These are phyloP conservation scores for Neurospora sp. DNA, from an alignment of 495 filamentous ascomycete genomes.

Conservation along the genomic window DNA sequence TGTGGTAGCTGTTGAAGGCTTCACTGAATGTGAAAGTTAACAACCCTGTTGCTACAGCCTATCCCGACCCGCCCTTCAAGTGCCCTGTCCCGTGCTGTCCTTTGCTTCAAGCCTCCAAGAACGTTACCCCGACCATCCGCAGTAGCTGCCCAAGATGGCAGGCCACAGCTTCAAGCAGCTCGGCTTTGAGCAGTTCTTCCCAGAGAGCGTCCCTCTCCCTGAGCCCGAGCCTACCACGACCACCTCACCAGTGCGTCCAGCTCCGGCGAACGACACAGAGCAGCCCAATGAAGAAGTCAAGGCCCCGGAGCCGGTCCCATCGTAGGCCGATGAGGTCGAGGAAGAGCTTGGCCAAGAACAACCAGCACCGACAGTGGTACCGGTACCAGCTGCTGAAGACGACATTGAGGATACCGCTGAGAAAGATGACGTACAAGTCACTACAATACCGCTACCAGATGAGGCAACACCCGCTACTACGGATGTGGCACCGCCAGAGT, in stretches of 20 bases:
- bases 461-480: not conserved
- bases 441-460: not conserved
- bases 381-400: not conserved
- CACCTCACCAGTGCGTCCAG: not conserved
- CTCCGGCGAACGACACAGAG: not conserved
- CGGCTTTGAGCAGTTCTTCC: not conserved
- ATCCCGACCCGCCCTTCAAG: not conserved
- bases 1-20: not conserved
- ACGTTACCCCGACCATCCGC: not conserved
- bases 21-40: not conserved
- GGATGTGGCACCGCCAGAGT: not conserved
- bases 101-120: not conserved
- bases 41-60: not conserved
- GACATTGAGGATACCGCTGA: not conserved
- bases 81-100: not conserved
- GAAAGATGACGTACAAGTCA: not conserved
- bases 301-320: not conserved
- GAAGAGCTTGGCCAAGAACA: not conserved
- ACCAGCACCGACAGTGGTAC: not conserved
- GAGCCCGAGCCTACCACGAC: not conserved
- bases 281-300: not conserved
- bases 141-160: not conserved
- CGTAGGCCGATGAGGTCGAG: not conserved
- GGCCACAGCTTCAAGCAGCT: not conserved
- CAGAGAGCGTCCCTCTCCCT: not conserved